Base-by-base conservation (phyloP, 148 eudicot species). In the Agrostemma githago region DNA sequence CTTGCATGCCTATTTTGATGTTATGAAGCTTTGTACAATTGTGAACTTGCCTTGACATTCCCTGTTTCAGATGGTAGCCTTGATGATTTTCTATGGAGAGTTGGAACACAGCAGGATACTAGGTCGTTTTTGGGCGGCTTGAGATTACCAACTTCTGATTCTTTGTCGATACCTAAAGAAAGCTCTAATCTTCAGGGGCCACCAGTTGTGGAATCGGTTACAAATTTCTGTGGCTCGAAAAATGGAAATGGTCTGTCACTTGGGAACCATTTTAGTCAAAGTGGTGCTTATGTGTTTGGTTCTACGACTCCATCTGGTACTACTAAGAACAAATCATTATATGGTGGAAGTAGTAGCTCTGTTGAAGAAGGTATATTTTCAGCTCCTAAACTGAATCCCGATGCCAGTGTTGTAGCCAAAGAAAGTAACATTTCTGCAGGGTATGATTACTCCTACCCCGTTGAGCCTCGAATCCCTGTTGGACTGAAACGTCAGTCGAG, bases 281-380 rank as follows among this genome's bases (percentile, higher is more conserved):
- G 77, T 61, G 88, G 81, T 82, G 57, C 79, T 73, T 79, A 76
- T 74, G 74, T 65, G 75, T 78, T 61, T 80, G 86, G 79, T 57
- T 72, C 78, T 68, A 59, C 80, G 56, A 79, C 89, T 17, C 74
- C 75, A 5, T 73, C 74, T 40, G 86, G 70, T 71, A 68, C 90
- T 19, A 64, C 85, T 56, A 84, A 79, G 74, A 84, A 75, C 77
- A 83, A 84, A 79, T 79, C 83, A 41, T 82, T 86, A 9, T 72
- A 76, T 61, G 54, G 59, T 60, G 83, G 73, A 26, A 76, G 74
- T 71, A 76, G 74, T 71, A 71, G 46, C 60, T 62, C 77, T 43
- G 44, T 76, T 17, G 68, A 66, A 42, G 78, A 65, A 60, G 68
- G 53, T 75, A 56, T 73, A 70, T 67, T 62, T 69, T 67, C 85